Conservation (phyloP, 2,329 filamentous ascomycete genomes). For the Fusarium sp. region DNA sequence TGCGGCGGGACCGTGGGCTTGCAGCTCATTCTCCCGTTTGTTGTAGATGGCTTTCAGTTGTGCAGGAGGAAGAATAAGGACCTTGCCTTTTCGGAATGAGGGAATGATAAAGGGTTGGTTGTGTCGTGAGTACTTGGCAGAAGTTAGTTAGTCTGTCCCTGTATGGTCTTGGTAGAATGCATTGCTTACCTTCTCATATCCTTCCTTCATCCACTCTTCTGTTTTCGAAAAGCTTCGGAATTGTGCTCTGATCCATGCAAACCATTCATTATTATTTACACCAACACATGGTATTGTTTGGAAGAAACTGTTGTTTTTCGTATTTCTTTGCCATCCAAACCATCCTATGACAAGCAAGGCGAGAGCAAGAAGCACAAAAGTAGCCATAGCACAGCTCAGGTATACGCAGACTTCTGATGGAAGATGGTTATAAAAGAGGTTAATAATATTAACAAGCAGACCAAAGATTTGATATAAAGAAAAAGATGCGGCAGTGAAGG, state of each 20-base stretch:
- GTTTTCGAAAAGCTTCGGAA: slow-evolving; percentile 5
- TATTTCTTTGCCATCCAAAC: not conserved
- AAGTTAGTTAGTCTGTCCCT: too few relatives aligned
- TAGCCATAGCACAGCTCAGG: not conserved
- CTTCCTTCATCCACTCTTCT: slow-evolving; percentile 5
- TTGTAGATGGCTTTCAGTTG: not conserved
- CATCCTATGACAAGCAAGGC: not conserved
- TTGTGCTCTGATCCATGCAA: not conserved
- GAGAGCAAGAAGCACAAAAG: fast-evolving
- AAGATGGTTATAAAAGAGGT: too few relatives aligned
- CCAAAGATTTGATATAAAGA: too few relatives aligned
- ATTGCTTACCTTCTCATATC: not conserved
- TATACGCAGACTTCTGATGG: too few relatives aligned
- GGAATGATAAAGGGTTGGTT: not conserved
- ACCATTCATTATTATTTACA: not conserved
- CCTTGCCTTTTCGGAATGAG: slow-evolving; percentile 4
- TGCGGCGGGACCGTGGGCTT: not conserved
- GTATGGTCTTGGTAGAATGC: too few relatives aligned
- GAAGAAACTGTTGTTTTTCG: not conserved
- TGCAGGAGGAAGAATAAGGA: not conserved
- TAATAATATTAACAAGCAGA: too few relatives aligned
- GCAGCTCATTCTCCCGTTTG: not conserved
- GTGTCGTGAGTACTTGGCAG: not conserved
- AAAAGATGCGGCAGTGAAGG: too few relatives aligned
- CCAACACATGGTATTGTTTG: not conserved